Percentiles rank a stretch among this genome's conserved stretches.
phyloP scores from a whole-genome alignment of 2,329 filamentous ascomycete genomes.

The Pseudogymnoascus destructans region DNA sequence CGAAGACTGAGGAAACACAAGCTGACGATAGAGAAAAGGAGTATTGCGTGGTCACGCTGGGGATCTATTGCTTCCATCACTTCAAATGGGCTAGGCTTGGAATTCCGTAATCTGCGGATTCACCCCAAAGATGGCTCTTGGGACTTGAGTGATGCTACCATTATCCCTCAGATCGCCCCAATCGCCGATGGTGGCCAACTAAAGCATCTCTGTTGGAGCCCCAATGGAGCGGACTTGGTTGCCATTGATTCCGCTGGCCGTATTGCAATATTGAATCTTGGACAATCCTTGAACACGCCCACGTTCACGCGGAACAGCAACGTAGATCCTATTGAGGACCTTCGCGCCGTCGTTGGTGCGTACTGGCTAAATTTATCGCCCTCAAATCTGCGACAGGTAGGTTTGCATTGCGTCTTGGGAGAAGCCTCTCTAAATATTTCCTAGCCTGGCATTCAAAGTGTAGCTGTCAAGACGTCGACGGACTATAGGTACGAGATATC shows the following conservation, averaged over 20 bases:
- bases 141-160: constrained; percentile 60
- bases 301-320: constrained; percentile 47
- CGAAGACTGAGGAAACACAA: background rate
- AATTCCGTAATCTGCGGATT: constrained; percentile 60
- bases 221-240: constrained; percentile 63
- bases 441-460: constrained; percentile 41
- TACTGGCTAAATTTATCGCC: constrained; percentile 55
- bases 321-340: constrained; percentile 58
- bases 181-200: constrained; percentile 52
- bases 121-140: constrained; percentile 58
- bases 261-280: constrained; percentile 60
- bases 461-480: constrained; percentile 48
- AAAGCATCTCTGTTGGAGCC: constrained; percentile 72
- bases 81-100: constrained; percentile 54
- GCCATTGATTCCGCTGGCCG: constrained; percentile 69
- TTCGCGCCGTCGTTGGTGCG: constrained; percentile 66
- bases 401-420: constrained; percentile 9
- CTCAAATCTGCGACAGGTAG: constrained; percentile 21
- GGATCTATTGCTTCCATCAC: constrained; percentile 77
- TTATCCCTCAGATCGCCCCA: constrained; percentile 46
- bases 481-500: constrained; percentile 57
- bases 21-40: constrained; percentile 35
- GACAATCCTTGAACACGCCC: constrained; percentile 61
- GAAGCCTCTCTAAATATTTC: background rate
- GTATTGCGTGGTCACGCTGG: constrained; percentile 75